Conservation (phyloP, 1,284 basidiomycete species). For the Hemileia vastatrix region DNA sequence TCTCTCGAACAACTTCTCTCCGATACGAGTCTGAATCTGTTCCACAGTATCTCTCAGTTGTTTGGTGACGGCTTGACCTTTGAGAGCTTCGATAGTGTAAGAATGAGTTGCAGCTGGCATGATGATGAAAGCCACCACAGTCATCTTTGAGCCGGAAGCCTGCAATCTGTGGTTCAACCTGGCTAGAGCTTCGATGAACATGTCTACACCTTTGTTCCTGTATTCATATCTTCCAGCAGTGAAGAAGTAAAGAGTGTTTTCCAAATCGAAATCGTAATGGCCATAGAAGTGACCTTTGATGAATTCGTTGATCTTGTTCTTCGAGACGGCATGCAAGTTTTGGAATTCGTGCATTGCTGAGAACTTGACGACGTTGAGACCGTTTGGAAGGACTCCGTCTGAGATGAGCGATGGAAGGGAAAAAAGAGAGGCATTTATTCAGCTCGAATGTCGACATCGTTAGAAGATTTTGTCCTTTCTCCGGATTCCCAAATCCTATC, state of each 20-base stretch:
- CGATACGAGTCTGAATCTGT: slow-evolving; percentile 84
- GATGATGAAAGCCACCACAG: slow-evolving; percentile 94
- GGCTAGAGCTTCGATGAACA: slow-evolving; percentile 94
- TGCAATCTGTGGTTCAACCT: slow-evolving; percentile 74
- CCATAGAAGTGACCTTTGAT: slow-evolving; percentile 96
- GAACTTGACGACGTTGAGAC: slow-evolving; percentile 93
- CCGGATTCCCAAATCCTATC: too few relatives aligned
- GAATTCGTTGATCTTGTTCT: slow-evolving; percentile 96
- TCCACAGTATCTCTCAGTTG: slow-evolving; percentile 88
- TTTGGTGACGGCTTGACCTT: slow-evolving; percentile 94
- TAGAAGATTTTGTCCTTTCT: not conserved
- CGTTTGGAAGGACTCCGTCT: slow-evolving; percentile 96
- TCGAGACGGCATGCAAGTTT: slow-evolving; percentile 80
- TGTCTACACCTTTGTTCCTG: slow-evolving; percentile 96
- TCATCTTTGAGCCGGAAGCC: slow-evolving; percentile 64
- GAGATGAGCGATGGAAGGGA: slow-evolving; percentile 5
- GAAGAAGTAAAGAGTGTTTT: slow-evolving; percentile 95
- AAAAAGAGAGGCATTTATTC: too few relatives aligned
- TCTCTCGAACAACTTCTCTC: slow-evolving; percentile 81
- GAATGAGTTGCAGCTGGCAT: slow-evolving; percentile 93
- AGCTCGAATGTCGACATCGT: not conserved
- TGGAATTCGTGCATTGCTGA: slow-evolving; percentile 94
- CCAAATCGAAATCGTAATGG: slow-evolving; percentile 82
- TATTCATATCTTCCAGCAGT: slow-evolving; percentile 96
- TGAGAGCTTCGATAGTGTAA: slow-evolving; percentile 95